A percentile compares a stretch with the other conserved stretches of the same genome.
Evolutionary conservation across 768 basidiomycete species (phyloP).

Genomic region (Boletus bicolor): DNA sequence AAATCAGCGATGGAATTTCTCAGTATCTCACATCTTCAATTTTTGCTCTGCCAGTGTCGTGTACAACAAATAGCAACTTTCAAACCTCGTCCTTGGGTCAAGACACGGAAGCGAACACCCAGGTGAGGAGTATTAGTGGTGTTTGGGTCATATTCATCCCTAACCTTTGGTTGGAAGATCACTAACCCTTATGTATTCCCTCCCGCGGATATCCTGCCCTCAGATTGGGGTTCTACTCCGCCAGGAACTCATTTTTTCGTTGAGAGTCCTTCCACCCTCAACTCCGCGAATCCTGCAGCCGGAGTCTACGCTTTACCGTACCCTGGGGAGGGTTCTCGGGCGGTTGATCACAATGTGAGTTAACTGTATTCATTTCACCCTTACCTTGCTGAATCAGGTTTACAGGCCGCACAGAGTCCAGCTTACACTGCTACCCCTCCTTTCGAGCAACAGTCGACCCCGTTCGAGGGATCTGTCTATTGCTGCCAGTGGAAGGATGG

Average conservation of each 20-base stretch:
- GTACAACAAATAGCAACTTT: too few species aligned
- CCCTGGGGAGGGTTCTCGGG: neutral
- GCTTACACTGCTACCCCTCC: too few species aligned
- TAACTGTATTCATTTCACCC: neutral
- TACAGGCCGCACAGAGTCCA: neutral
- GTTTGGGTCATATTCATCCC: neutral
- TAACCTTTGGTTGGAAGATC: neutral
- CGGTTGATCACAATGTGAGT: neutral
- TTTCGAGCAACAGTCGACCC: neutral
- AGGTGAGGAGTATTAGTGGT: neutral
- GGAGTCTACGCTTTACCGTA: neutral
- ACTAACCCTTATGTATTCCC: too few species aligned
- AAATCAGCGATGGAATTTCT: neutral
- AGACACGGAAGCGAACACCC: neutral
- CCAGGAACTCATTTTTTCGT: neutral
- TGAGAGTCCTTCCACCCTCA: neutral
- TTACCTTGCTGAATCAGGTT: neutral
- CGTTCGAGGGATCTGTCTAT: too few species aligned
- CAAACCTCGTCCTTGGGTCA: neutral
- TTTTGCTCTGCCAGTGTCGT: neutral
- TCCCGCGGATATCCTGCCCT: neutral
- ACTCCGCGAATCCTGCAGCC: neutral
- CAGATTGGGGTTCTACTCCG: neutral
- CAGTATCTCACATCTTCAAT: neutral
- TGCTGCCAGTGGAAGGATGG: slow-evolving; percentile 6